phyloP scores from a whole-genome alignment of 176 grass and related monocot genomes.

The Lolium rigidum region DNA sequence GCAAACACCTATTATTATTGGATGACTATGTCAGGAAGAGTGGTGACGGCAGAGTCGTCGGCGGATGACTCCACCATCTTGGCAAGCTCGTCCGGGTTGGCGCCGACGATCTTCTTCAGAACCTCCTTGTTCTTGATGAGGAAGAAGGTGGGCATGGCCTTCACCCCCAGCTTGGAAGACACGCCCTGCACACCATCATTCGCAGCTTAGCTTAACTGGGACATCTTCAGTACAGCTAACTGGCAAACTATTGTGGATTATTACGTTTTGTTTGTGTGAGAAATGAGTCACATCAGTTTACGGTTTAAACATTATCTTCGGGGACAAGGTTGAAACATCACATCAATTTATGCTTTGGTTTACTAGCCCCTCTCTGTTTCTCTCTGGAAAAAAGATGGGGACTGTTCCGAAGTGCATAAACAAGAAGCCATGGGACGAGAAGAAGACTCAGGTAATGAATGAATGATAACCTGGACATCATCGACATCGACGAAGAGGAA shows the following conservation, averaged over 20 bases:
- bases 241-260: not conserved
- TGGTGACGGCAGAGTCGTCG: slow-evolving; percentile 2
- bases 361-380: no score
- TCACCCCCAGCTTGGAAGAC: slow-evolving; percentile 83
- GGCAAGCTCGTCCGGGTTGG: slow-evolving; percentile 76
- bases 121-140: slow-evolving; percentile 65
- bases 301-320: not conserved
- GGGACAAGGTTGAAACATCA: not conserved
- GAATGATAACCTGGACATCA: slow-evolving; percentile 86
- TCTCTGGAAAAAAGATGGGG: not conserved
- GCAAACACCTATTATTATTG: slow-evolving; percentile 12
- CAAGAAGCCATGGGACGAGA: not conserved
- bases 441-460: no score
- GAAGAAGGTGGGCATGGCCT: slow-evolving; percentile 97
- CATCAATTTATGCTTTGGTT: no score
- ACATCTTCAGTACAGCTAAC: not conserved
- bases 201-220: slow-evolving; percentile 7
- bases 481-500: slow-evolving; percentile 94
- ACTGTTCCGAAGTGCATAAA: no score
- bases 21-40: slow-evolving; percentile 46
- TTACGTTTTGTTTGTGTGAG: not conserved
- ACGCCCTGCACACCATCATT: slow-evolving; percentile 50
- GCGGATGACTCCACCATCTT: slow-evolving; percentile 65
- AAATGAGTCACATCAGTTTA: not conserved
- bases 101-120: slow-evolving; percentile 71